These are phyloP conservation scores for Paracamarosporium sp. DNA, from an alignment of 2,329 filamentous ascomycete genomes.

Conservation along the genomic window DNA sequence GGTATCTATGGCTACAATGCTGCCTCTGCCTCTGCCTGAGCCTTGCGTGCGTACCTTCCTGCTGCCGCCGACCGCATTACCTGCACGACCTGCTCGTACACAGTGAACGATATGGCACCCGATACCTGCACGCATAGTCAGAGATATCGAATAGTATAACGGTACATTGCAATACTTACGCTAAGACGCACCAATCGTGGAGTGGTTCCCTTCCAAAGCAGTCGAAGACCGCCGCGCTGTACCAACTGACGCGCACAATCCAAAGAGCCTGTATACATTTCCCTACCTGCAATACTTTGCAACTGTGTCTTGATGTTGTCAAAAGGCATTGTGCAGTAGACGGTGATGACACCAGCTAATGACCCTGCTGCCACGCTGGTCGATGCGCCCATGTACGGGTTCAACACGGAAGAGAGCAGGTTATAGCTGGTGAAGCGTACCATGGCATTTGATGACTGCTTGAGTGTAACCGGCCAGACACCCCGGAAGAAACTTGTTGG, in stretches of 20 bases:
- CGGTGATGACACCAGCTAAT: conserved; percentile 13
- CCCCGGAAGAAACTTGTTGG: conserved; percentile 11
- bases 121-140: conserved; percentile 2
- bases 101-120: conserved; percentile 9
- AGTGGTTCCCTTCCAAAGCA: conserved; percentile 12
- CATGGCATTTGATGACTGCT: conserved; percentile 16
- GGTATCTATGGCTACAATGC: neutral
- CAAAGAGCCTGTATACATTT: conserved; percentile 4
- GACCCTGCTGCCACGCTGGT: conserved; percentile 10
- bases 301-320: conserved; percentile 16
- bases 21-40: neutral
- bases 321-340: conserved; percentile 16
- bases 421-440: conserved; percentile 17
- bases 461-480: conserved; percentile 13
- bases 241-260: conserved; percentile 9
- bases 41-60: neutral
- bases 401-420: conserved; percentile 4
- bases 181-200: conserved; percentile 11
- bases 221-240: neutral
- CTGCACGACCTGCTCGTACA: conserved; percentile 9
- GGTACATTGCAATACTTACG: neutral
- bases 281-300: conserved; percentile 8
- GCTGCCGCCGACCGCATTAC: neutral
- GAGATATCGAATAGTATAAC: neutral
- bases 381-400: conserved; percentile 5